These are phyloP conservation scores for Tuber borchii DNA, from an alignment of 495 filamentous ascomycete genomes.

Conservation along the genomic window DNA sequence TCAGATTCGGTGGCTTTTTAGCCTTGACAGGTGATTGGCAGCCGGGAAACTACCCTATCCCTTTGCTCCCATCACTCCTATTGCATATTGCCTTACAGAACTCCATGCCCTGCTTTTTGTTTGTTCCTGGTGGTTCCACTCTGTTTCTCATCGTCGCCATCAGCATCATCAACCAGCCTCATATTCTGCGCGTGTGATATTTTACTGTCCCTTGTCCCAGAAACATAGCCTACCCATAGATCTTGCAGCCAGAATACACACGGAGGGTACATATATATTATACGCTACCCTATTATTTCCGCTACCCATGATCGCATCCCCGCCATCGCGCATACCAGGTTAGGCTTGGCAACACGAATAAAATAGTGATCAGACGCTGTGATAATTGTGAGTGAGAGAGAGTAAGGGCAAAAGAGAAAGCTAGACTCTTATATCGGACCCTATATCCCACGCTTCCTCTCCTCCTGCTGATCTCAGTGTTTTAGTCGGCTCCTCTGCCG, in stretches of 20 bases:
- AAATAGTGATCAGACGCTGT: neutral
- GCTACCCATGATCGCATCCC: neutral
- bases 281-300: neutral
- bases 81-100: neutral
- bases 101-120: neutral
- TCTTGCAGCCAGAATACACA: neutral
- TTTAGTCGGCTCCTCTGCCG: neutral
- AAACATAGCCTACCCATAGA: neutral
- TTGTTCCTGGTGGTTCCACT: neutral
- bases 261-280: neutral
- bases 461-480: neutral
- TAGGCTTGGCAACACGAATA: neutral
- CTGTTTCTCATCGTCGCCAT: neutral
- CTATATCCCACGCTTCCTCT: neutral
- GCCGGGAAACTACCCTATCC: neutral
- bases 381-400: neutral
- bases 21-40: neutral
- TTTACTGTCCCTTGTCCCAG: neutral
- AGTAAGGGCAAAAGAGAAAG: slow-evolving; percentile 3
- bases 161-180: neutral
- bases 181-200: neutral
- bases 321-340: neutral
- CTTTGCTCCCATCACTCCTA: neutral
- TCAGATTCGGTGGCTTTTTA: neutral
- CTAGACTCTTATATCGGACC: neutral